Base-by-base conservation (phyloP, 2,329 filamentous ascomycete species). In the Pseudogymnoascus sp. region DNA sequence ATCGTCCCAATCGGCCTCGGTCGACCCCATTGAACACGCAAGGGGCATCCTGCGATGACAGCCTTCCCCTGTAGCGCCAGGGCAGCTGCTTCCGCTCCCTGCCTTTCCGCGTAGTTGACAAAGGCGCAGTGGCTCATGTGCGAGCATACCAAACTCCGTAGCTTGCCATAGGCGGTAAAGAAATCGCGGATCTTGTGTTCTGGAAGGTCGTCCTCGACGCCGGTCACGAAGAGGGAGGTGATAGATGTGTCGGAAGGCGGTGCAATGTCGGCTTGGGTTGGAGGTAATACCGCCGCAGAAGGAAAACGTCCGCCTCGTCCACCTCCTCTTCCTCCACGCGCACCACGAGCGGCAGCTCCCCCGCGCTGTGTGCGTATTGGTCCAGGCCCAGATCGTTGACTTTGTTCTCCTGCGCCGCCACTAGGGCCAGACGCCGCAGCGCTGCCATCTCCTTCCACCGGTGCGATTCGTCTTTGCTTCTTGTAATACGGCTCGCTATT, bases 61-160 rank as follows among this genome's bases (percentile, higher is more conserved):
- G 92, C 91, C 64, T 88, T 89, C 5, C 95, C 94, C 73, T 96
- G 88, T 67, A 91, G 93, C 18, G 89, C 85, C 35, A 85, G 85
- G 0, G 94, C 90, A 0, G 95, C 95, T 62, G 83, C 86, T 75
- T 99, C 94, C 0, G 95, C 94, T 1, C 84, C 88, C 64, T 90
- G 86, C 62, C 94, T 84, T 2, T 88, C 90, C 67, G 92, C 86
- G 73, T 91, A 99, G 76, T 99, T 99, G 76, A 99, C 81, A 71
- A 97, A 99, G 1, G 94, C 94, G 73, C 92, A 97, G 71, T 97
- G 94, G 14, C 93, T 93, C 78, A 96, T 92, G 76, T 99, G 94
- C 6, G 92, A 97, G 75, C 94, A 97, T 37, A 99, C 88, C 14
- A 99, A 78, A 25, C 92, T 97, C 69, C 94, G 90, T 63, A 99